Base-by-base conservation (phyloP, 1,284 basidiomycete genomes). In the Cryptococcus sp. region DNA sequence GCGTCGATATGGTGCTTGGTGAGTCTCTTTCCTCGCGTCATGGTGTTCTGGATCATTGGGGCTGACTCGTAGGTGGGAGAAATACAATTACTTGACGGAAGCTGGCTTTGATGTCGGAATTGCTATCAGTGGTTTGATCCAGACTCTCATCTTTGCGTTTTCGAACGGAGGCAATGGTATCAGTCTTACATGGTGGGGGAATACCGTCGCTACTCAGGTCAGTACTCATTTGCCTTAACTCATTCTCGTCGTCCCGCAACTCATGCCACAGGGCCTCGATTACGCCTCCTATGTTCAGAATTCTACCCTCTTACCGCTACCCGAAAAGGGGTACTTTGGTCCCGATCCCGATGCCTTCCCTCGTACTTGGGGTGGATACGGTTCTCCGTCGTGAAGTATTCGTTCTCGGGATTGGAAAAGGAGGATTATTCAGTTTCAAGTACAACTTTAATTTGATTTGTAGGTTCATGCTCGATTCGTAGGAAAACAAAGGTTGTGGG, bases 11-110 rank as follows among this genome's bases (percentile, higher is more conserved):
- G 56, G 69, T 34, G 64, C 59, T 7, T 39, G 36, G 36, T 34
- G 32, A 34, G 32, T 34, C 32, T 34, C 32, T 34, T 34, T 16
- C 32, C 16, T 34, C 32, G 10, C 32, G 32, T 9, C n/a, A n/a
- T n/a, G n/a, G n/a, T n/a, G n/a, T n/a, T n/a, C n/a, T n/a, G n/a
- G 9, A 34, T 9, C 32, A 34, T 34, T 16, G 32, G 32, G 32
- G 32, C 32, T 34, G 32, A 34, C 32, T 9, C 32, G 16, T 16
- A 34, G 32, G 32, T 74, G 68, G 70, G 22, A 19, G 16, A 55
- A 58, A 48, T 91, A 88, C 80, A 91, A 90, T 77, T 92, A 87
- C 69, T 82, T 88, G 59, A 78, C 88, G 28, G 83, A 84, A 4
- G 84, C 85, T 16, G 84, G 79, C 4, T 80, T 87, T 44, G 84